These are phyloP conservation scores for Wallacemonas sp. DNA, from an alignment of 208 protist genomes.

Conservation along the genomic window DNA sequence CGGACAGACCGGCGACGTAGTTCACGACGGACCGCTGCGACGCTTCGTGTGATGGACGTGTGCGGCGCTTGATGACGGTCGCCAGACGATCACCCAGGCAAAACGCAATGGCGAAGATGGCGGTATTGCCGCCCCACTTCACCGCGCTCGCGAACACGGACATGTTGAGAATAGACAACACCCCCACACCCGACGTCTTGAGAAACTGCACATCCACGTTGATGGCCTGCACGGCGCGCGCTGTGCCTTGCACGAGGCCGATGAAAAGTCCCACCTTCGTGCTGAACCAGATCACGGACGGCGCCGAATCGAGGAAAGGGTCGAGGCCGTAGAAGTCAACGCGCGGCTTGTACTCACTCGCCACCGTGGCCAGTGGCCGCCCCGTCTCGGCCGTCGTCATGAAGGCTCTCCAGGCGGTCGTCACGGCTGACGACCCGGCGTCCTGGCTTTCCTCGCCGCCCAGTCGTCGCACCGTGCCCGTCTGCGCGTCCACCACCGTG, in stretches of 20 bases:
- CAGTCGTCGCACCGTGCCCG: background rate
- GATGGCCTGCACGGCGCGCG: constrained; percentile 61
- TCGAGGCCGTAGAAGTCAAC: constrained; percentile 86
- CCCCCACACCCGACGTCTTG: constrained; percentile 69
- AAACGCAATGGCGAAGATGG: constrained; percentile 63
- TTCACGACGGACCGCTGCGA: constrained; percentile 60
- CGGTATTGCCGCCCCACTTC: constrained; percentile 84
- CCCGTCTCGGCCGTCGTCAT: constrained; percentile 67
- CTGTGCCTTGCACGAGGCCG: constrained; percentile 69
- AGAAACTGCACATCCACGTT: constrained; percentile 85
- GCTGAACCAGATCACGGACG: constrained; percentile 81
- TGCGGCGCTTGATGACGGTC: constrained; percentile 33
- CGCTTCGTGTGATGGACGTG: constrained; percentile 63
- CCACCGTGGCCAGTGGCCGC: constrained; percentile 57
- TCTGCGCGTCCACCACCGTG: background rate
- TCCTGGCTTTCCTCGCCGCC: background rate
- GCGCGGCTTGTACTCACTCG: constrained; percentile 64
- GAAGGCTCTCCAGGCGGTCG: constrained; percentile 65
- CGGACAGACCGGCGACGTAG: constrained; percentile 67
- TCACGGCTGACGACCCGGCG: background rate
- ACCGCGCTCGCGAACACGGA: constrained; percentile 75
- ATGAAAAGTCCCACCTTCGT: constrained; percentile 79
- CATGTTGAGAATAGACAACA: constrained; percentile 83
- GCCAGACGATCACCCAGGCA: constrained; percentile 70
- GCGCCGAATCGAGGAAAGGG: constrained; percentile 67